phyloP scores from a whole-genome alignment of 352 stramenopile genomes.

The Phytophthora citrophthora region DNA sequence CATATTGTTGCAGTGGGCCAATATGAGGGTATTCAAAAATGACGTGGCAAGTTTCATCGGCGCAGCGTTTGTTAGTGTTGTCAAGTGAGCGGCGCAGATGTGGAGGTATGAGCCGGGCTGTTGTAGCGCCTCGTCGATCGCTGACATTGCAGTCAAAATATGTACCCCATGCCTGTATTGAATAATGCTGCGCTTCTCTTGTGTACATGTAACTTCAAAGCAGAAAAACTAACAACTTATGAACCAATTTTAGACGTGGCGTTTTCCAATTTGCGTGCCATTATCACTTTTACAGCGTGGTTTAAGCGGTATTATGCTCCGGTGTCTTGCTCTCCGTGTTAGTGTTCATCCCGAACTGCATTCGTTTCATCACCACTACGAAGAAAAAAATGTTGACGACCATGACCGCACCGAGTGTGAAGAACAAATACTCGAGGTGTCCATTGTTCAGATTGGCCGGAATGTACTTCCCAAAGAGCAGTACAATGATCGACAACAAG shows the following conservation, averaged over 20 bases:
- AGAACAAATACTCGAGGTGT: conserved; percentile 50
- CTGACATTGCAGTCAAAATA: no score
- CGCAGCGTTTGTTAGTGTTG: neutral
- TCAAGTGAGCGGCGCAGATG: neutral
- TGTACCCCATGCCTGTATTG: no score
- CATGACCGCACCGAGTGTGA: conserved; percentile 38
- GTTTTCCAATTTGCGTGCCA: no score
- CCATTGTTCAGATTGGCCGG: conserved; percentile 29
- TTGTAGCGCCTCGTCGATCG: no score
- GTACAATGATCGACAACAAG: conserved; percentile 60
- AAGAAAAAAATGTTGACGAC: conserved; percentile 41
- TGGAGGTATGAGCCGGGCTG: neutral
- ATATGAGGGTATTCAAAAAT: neutral
- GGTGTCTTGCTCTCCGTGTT: neutral
- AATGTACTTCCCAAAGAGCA: conserved; percentile 67
- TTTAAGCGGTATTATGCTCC: neutral
- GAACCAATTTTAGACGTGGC: no score
- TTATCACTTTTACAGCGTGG: no score
- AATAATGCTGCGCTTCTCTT: no score
- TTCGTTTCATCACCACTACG: conserved; percentile 38
- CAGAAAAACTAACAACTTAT: no score
- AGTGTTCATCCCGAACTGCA: conserved; percentile 34
- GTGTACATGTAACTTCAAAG: neutral
- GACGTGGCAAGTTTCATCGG: neutral
- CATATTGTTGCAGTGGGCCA: neutral